phyloP scores from a whole-genome alignment of 106 monocot species.

The Dioscorea dumetorum region DNA sequence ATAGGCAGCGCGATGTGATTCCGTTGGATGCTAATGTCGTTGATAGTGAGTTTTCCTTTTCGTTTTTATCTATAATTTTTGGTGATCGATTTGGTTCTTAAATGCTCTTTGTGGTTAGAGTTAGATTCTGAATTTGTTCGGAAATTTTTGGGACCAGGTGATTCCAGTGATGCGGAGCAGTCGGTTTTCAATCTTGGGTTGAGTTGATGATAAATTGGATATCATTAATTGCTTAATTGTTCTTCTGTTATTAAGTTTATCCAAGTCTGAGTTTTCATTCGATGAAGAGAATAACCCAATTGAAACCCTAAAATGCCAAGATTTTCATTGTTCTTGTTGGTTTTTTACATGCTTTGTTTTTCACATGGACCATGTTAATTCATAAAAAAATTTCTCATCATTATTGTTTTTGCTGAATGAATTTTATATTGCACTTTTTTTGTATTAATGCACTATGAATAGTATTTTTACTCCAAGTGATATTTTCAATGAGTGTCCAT shows the following conservation, averaged over 20 bases:
- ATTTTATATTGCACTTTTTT: too few relatives aligned
- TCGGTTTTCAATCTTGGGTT: conserved; percentile 77
- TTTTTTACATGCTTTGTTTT: background rate
- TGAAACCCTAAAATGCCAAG: background rate
- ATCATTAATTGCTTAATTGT: background rate
- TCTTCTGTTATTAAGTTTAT: background rate
- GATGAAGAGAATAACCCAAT: too few relatives aligned
- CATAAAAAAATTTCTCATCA: too few relatives aligned
- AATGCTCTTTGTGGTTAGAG: too few relatives aligned
- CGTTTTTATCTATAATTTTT: background rate
- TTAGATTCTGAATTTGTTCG: background rate
- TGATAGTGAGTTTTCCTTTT: conserved; percentile 12
- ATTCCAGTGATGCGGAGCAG: conserved; percentile 56
- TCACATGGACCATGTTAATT: too few relatives aligned
- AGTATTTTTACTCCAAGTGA: too few relatives aligned
- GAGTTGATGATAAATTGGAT: background rate
- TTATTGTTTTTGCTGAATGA: too few relatives aligned
- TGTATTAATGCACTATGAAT: too few relatives aligned
- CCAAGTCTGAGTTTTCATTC: background rate
- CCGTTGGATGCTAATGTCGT: conserved; percentile 43
- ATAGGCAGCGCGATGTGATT: conserved; percentile 82
- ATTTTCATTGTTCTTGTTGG: background rate
- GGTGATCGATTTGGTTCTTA: background rate
- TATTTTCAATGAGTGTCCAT: too few relatives aligned
- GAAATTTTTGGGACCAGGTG: conserved; percentile 7